Evolutionary conservation across 257 asterid species (phyloP).

Genomic region (Fraxinus excelsior): DNA sequence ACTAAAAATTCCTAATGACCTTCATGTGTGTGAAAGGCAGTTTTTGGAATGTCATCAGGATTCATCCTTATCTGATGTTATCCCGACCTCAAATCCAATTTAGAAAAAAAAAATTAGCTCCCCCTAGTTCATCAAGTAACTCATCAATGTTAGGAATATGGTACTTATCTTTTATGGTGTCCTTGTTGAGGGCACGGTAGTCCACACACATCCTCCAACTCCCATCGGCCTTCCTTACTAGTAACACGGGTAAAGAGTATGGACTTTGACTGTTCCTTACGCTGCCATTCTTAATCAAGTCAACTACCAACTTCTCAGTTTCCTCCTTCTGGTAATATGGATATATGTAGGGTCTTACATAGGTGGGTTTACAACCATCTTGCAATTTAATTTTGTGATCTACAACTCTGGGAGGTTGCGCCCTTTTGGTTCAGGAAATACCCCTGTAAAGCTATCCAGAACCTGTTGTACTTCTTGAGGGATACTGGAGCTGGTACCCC

Average conservation of each 20-base stretch:
- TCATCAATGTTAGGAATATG: background rate
- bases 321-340: background rate
- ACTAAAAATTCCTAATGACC: background rate
- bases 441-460: no score
- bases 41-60: background rate
- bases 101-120: background rate
- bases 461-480: no score
- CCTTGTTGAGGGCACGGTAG: background rate
- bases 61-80: background rate
- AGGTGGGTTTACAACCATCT: no score
- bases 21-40: background rate
- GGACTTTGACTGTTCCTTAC: background rate
- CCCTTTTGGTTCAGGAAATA: no score
- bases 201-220: background rate
- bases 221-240: background rate
- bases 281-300: background rate
- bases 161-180: no score
- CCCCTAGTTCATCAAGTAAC: background rate
- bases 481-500: no score
- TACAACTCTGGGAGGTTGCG: background rate
- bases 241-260: background rate
- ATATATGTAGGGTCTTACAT: background rate
- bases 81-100: background rate
- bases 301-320: background rate
- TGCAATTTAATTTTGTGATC: no score